Evolutionary conservation across 305 asterid genomes (phyloP).

Genomic region (Fraxinus platypoda): DNA sequence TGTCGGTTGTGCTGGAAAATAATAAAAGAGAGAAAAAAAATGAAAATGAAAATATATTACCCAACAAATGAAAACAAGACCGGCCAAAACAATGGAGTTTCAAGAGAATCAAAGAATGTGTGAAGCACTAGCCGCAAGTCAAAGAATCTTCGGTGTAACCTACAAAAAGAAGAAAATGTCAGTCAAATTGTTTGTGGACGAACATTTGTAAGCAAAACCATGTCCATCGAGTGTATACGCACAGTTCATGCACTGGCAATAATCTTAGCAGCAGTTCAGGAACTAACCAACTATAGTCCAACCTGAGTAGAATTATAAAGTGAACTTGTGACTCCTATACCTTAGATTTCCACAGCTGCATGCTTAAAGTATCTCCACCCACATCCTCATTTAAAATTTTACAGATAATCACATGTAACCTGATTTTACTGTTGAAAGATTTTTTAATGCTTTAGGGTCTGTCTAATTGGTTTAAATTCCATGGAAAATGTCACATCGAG

Average conservation of each 20-base stretch:
- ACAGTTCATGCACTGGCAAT: not conserved
- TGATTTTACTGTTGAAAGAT: not conserved
- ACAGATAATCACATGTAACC: not conserved
- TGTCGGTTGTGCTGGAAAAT: constrained; percentile 30
- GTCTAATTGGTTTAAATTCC: too few species aligned
- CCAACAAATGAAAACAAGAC: constrained; percentile 17
- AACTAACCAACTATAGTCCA: not conserved
- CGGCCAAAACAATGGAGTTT: constrained; percentile 18
- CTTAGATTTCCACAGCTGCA: too few species aligned
- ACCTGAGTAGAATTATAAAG: not conserved
- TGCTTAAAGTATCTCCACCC: too few species aligned
- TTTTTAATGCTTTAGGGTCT: too few species aligned
- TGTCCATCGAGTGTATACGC: not conserved
- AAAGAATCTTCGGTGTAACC: constrained; percentile 26
- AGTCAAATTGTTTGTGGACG: not conserved
- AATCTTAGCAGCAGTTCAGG: not conserved
- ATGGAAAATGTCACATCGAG: too few species aligned
- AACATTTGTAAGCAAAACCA: not conserved
- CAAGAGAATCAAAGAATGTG: constrained; percentile 27
- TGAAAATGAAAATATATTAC: constrained; percentile 6
- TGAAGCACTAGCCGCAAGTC: constrained; percentile 18
- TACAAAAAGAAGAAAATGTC: constrained; percentile 18
- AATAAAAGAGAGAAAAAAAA: not conserved
- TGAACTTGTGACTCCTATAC: not conserved
- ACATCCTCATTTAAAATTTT: not conserved